phyloP scores from a whole-genome alignment of 1,284 basidiomycete species.

The Spongiforma sp. region DNA sequence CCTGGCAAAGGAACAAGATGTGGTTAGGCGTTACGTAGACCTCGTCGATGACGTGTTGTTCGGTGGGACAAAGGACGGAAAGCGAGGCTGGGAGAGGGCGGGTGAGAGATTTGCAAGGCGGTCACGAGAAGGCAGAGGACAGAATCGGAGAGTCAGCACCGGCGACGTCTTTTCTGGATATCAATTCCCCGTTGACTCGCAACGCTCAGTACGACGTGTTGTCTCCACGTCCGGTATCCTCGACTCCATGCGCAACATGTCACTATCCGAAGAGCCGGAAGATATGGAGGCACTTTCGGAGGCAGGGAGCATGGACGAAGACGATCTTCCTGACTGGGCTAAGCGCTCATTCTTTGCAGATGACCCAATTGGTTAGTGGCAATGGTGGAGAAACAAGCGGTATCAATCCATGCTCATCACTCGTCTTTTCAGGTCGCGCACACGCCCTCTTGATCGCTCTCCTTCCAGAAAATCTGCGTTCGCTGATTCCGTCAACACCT shows the following conservation, averaged over 20 bases:
- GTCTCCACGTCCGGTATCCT: slow-evolving; percentile 56
- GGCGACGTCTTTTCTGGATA: slow-evolving; percentile 47
- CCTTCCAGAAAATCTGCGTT: slow-evolving; percentile 51
- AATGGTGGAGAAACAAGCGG: slow-evolving; percentile 4
- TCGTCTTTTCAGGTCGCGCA: slow-evolving; percentile 53
- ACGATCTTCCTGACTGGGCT: slow-evolving; percentile 74
- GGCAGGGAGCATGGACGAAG: slow-evolving; percentile 51
- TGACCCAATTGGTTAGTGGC: slow-evolving; percentile 63
- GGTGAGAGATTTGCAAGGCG: slow-evolving; percentile 48
- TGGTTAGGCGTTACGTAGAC: slow-evolving; percentile 67
- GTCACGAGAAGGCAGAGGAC: slow-evolving; percentile 42
- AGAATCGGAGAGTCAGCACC: slow-evolving; percentile 57
- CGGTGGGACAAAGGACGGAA: slow-evolving; percentile 54
- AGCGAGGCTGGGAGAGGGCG: slow-evolving; percentile 62
- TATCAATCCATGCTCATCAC: slow-evolving; percentile 1
- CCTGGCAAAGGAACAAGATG: slow-evolving; percentile 59
- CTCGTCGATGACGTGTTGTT: slow-evolving; percentile 78
- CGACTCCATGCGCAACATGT: slow-evolving; percentile 51
- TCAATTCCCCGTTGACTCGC: slow-evolving; percentile 24
- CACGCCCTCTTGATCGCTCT: slow-evolving; percentile 56
- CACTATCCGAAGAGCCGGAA: slow-evolving; percentile 64
- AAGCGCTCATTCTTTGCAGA: slow-evolving; percentile 55
- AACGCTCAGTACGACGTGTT: slow-evolving; percentile 46
- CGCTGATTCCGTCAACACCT: slow-evolving; percentile 47
- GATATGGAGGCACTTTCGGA: slow-evolving; percentile 55